phyloP scores from a whole-genome alignment of 768 basidiomycete species.

The Boletus sp. region DNA sequence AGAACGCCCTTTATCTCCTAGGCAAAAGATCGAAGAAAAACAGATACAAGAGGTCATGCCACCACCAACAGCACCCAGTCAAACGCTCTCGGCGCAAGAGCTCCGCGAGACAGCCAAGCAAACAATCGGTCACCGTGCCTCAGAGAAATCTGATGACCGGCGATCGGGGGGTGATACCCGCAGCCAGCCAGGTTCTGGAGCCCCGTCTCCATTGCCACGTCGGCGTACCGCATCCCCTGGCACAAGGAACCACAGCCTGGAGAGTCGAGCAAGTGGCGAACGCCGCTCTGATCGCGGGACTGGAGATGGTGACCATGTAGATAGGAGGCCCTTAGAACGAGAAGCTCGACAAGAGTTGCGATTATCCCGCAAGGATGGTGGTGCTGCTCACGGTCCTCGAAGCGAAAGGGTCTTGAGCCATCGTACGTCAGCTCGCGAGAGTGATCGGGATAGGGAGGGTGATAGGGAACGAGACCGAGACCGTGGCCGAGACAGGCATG shows the following conservation, averaged over 20 bases:
- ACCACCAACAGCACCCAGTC: conserved; percentile 74
- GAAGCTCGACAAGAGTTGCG: conserved; percentile 46
- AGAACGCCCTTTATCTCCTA: conserved; percentile 40
- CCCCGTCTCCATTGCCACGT: conserved; percentile 52
- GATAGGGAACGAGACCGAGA: conserved; percentile 49
- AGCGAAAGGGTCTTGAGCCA: conserved; percentile 46
- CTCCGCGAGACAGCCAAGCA: conserved; percentile 78
- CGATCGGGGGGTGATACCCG: conserved; percentile 37
- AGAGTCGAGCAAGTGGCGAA: conserved; percentile 70
- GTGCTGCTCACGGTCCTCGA: conserved; percentile 51
- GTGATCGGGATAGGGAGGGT: conserved; percentile 40
- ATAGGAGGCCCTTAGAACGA: conserved; percentile 54
- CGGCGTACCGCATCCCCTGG: conserved; percentile 64
- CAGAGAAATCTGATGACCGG: conserved; percentile 42
- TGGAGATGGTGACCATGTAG: conserved; percentile 42
- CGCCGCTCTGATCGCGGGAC: conserved; percentile 53
- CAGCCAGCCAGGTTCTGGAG: conserved; percentile 47
- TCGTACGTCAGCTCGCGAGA: conserved; percentile 34
- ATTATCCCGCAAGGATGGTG: conserved; percentile 40
- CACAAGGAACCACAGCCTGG: conserved; percentile 64
- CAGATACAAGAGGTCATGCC: conserved; percentile 54
- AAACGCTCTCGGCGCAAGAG: conserved; percentile 74
- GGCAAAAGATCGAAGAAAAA: conserved; percentile 42
- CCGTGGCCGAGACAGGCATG: conserved; percentile 43
- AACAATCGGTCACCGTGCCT: conserved; percentile 41